Evolutionary conservation across 345 rosid species (phyloP).

Genomic region (Adansonia digitata): DNA sequence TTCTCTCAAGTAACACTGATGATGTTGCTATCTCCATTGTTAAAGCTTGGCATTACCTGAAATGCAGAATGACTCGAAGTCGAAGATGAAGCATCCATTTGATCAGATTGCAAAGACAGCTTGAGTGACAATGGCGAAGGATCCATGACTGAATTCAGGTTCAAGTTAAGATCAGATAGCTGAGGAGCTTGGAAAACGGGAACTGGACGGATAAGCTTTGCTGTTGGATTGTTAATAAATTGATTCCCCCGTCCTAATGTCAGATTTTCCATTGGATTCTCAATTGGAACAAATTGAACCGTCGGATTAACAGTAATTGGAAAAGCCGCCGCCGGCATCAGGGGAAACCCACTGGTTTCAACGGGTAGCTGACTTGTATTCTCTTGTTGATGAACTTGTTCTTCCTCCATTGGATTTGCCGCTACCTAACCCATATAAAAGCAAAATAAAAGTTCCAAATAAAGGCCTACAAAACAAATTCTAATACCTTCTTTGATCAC

Average conservation of each 20-base stretch:
- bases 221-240: slow-evolving; percentile 15
- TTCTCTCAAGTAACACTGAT: slow-evolving; percentile 57
- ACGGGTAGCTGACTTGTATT: slow-evolving; percentile 21
- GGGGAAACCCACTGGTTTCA: slow-evolving; percentile 28
- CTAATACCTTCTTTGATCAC: background rate
- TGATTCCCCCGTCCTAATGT: slow-evolving; percentile 18
- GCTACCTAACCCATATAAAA: slow-evolving; percentile 43
- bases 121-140: slow-evolving; percentile 51
- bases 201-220: slow-evolving; percentile 27
- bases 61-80: slow-evolving; percentile 40
- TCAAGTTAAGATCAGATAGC: slow-evolving; percentile 37
- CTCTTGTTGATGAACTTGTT: slow-evolving; percentile 15
- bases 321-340: slow-evolving; percentile 37
- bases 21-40: slow-evolving; percentile 59
- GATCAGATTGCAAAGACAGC: slow-evolving; percentile 45
- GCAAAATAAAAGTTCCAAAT: background rate
- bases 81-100: slow-evolving; percentile 28
- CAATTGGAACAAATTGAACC: slow-evolving; percentile 25
- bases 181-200: slow-evolving; percentile 23
- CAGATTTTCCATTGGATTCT: slow-evolving; percentile 32
- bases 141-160: slow-evolving; percentile 19
- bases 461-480: background rate
- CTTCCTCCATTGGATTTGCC: slow-evolving; percentile 47
- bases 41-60: slow-evolving; percentile 46
- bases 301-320: slow-evolving; percentile 20